These are phyloP conservation scores for Amanita inopinata DNA, from an alignment of 768 basidiomycete species.

Conservation along the genomic window DNA sequence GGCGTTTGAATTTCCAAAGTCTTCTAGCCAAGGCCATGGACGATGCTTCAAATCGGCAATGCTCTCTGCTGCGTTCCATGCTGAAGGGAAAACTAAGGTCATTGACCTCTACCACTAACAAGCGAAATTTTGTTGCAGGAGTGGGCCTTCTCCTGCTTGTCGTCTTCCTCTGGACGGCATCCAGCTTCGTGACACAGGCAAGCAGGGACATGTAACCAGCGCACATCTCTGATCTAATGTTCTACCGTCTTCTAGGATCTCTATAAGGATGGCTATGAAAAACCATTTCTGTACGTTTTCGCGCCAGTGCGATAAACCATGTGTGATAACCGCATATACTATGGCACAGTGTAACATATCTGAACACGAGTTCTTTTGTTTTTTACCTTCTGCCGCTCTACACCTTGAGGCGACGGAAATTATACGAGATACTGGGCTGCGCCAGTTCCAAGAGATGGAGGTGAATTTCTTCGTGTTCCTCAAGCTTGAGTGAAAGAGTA, in stretches of 20 bases:
- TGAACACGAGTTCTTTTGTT: conserved; percentile 85
- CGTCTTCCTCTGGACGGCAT: conserved; percentile 80
- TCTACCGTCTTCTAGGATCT: conserved; percentile 26
- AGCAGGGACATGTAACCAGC: conserved; percentile 4
- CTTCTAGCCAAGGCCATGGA: conserved; percentile 4
- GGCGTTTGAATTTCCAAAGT: too few species aligned
- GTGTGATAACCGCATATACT: too few species aligned
- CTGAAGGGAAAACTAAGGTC: conserved; percentile 6
- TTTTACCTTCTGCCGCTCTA: conserved; percentile 61
- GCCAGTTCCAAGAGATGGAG: not conserved
- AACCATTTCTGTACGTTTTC: conserved; percentile 79
- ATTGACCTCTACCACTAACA: conserved; percentile 11
- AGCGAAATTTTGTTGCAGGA: conserved; percentile 40
- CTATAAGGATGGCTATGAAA: conserved; percentile 62
- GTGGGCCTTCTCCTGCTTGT: conserved; percentile 64
- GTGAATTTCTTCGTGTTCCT: conserved; percentile 1
- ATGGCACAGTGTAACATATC: conserved; percentile 79
- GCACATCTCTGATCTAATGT: too few species aligned
- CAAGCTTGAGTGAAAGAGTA: not conserved
- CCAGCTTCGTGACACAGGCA: conserved; percentile 84
- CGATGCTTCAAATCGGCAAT: not conserved
- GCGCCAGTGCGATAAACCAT: too few species aligned
- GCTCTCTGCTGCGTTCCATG: not conserved
- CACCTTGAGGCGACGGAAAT: not conserved
- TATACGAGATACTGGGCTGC: too few species aligned